Conservation (phyloP, 441 rosid genomes). For the Oxalis stricta region DNA sequence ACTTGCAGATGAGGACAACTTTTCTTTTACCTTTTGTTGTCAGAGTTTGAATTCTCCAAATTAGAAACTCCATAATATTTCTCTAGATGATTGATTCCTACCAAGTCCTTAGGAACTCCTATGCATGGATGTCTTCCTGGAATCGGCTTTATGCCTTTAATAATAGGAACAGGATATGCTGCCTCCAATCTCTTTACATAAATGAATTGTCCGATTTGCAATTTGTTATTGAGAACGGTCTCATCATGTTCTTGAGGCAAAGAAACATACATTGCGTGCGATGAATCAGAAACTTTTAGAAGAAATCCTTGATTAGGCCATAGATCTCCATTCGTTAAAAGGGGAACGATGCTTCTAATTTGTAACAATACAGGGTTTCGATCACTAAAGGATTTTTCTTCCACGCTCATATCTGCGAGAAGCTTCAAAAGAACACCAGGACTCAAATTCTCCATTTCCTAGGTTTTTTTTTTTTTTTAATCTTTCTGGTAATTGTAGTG, state of each 20-base stretch:
- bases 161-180: slow-evolving; percentile 84
- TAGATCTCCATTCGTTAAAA: slow-evolving; percentile 83
- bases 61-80: no score
- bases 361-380: slow-evolving; percentile 82
- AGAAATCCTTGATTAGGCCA: slow-evolving; percentile 86
- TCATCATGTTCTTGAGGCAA: slow-evolving; percentile 90
- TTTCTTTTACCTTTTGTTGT: no score
- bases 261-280: slow-evolving; percentile 91
- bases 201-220: slow-evolving; percentile 92
- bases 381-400: slow-evolving; percentile 89
- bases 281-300: slow-evolving; percentile 98
- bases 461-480: slow-evolving; percentile 10
- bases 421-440: slow-evolving; percentile 96
- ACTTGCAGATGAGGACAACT: no score
- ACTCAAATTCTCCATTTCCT: slow-evolving; percentile 92
- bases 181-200: slow-evolving; percentile 87
- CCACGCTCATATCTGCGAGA: slow-evolving; percentile 84
- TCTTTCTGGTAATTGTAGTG: slow-evolving; percentile 27
- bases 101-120: slow-evolving; percentile 91
- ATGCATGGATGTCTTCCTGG: slow-evolving; percentile 96
- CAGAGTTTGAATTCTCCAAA: no score
- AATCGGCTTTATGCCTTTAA: slow-evolving; percentile 78
- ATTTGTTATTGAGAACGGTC: slow-evolving; percentile 81
- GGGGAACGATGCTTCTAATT: slow-evolving; percentile 89
- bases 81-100: no score